Conservation (phyloP, 1,139 yeast genomes). For the Blastobotrys apis region DNA sequence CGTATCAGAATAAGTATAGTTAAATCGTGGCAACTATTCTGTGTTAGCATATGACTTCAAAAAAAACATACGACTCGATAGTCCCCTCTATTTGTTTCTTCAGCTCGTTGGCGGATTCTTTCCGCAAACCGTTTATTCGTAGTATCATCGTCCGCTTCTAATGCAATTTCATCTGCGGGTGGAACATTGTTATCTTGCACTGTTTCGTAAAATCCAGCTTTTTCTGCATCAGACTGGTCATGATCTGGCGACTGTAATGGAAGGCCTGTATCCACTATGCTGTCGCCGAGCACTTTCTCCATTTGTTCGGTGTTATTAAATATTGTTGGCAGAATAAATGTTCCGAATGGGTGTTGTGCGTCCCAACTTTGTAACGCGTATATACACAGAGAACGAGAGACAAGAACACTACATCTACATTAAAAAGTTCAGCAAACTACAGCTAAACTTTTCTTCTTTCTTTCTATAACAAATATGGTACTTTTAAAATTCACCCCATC, state of each 20-base stretch:
- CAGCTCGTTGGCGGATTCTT: conserved; percentile 24
- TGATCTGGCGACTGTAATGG: conserved; percentile 6
- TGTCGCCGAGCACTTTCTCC: conserved; percentile 11
- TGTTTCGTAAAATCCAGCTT: not conserved
- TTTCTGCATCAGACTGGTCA: not conserved
- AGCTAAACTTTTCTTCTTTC: too few species aligned
- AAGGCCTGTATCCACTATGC: conserved; percentile 14
- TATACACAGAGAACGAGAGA: too few species aligned
- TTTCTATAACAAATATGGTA: too few species aligned
- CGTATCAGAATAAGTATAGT: conserved; percentile 23
- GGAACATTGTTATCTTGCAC: conserved; percentile 1
- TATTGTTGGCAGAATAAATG: too few species aligned
- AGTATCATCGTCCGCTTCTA: not conserved
- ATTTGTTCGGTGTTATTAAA: too few species aligned
- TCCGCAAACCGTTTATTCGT: conserved; percentile 22
- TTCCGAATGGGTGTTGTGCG: too few species aligned
- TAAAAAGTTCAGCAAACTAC: too few species aligned
- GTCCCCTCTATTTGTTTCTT: conserved; percentile 12
- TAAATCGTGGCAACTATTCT: conserved; percentile 10
- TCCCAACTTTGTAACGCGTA: too few species aligned
- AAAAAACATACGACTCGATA: conserved; percentile 4
- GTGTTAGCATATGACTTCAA: not conserved
- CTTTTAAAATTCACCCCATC: too few species aligned
- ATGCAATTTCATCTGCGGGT: conserved; percentile 6
- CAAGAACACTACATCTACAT: too few species aligned